Conservation (phyloP, 441 rosid genomes). For the Erysimum pusillum region DNA sequence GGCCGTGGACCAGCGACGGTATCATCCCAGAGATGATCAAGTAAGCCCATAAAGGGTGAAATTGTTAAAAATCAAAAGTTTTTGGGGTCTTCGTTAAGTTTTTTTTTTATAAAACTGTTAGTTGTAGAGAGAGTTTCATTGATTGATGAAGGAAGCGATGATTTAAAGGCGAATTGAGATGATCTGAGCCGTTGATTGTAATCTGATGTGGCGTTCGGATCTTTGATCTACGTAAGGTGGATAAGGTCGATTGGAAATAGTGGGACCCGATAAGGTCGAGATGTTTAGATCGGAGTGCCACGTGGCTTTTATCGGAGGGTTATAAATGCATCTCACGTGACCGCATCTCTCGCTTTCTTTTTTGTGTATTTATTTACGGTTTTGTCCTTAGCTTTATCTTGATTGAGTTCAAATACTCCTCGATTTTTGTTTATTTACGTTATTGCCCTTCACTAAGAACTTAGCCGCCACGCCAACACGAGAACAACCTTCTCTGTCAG, state of each 20-base stretch:
- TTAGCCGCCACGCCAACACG: slow-evolving; percentile 51
- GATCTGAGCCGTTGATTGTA: slow-evolving; percentile 59
- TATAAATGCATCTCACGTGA: slow-evolving; percentile 55
- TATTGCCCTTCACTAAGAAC: not conserved
- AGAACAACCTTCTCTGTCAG: not conserved
- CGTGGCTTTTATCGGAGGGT: slow-evolving; percentile 46
- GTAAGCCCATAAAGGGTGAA: slow-evolving; percentile 65
- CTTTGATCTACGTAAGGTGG: slow-evolving; percentile 50
- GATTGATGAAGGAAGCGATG: slow-evolving; percentile 46
- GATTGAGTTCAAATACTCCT: slow-evolving; percentile 1
- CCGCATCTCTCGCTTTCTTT: slow-evolving; percentile 11
- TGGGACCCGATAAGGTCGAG: slow-evolving; percentile 51
- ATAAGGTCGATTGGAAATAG: slow-evolving; percentile 60
- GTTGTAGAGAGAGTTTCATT: slow-evolving; percentile 46
- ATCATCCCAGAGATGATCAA: slow-evolving; percentile 96
- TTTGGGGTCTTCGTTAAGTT: slow-evolving; percentile 9
- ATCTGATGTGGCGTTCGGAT: slow-evolving; percentile 56
- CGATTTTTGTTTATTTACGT: slow-evolving; percentile 37
- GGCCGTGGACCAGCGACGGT: slow-evolving; percentile 96
- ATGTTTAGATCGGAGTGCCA: slow-evolving; percentile 43
- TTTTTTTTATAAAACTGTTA: not conserved
- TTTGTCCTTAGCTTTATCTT: slow-evolving; percentile 39
- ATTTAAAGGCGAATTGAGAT: slow-evolving; percentile 10
- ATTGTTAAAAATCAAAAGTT: slow-evolving; percentile 6
- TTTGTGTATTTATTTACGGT: not conserved